Percentiles rank a stretch among this genome's conserved stretches.
phyloP scores from a whole-genome alignment of 345 rosid species.

The Linum trigynum region DNA sequence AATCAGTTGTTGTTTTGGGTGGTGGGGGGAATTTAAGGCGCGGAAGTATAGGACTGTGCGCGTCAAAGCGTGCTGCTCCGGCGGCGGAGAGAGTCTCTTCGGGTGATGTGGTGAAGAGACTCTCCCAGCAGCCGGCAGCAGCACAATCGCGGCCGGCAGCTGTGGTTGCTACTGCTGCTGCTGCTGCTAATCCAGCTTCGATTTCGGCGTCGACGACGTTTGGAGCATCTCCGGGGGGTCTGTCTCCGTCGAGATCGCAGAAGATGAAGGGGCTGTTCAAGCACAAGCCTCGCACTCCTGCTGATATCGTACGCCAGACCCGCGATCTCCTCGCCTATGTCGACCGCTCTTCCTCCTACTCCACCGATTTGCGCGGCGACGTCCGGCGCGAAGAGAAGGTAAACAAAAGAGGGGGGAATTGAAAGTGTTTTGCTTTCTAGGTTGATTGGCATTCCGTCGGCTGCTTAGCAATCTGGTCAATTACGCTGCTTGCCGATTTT shows the following conservation, averaged over 20 bases:
- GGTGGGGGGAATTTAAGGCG: neutral
- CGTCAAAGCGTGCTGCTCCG: constrained; percentile 18
- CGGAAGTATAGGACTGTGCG: constrained; percentile 24
- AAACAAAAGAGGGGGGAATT: neutral
- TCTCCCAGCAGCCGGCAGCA: constrained; percentile 13
- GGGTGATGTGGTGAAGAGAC: constrained; percentile 11
- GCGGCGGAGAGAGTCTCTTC: constrained; percentile 20
- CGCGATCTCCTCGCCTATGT: constrained; percentile 73
- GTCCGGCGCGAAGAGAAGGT: constrained; percentile 47
- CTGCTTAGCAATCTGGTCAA: neutral
- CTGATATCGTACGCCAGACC: constrained; percentile 73
- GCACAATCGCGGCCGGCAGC: neutral
- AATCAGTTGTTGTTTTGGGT: neutral
- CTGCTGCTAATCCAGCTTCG: neutral
- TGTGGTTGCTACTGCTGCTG: neutral
- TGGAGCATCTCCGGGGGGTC: neutral
- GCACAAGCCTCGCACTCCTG: constrained; percentile 79
- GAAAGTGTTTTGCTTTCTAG: neutral
- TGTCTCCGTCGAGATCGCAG: constrained; percentile 15
- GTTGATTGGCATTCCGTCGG: neutral
- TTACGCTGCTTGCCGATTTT: too few species aligned
- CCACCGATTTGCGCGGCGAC: constrained; percentile 28
- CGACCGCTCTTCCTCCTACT: constrained; percentile 14
- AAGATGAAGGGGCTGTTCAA: constrained; percentile 87
- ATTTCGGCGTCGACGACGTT: neutral